These are phyloP conservation scores for Leishmania tropica DNA, from an alignment of 208 protist genomes.

Conservation along the genomic window DNA sequence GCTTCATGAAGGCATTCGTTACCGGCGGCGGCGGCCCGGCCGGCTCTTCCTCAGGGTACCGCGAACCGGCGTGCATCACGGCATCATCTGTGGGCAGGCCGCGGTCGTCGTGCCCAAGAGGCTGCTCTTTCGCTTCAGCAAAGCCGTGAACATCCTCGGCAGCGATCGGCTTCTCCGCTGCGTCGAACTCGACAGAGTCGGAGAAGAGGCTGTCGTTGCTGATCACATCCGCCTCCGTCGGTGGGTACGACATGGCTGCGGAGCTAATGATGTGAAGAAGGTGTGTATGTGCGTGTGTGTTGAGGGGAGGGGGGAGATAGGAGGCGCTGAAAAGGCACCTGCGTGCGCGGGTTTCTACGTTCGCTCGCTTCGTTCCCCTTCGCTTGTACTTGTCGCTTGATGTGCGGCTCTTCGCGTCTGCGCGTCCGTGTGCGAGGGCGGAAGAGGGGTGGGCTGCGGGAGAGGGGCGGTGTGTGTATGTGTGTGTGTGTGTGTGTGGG, in stretches of 20 bases:
- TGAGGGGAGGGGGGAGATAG: background rate
- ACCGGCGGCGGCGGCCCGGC: slow-evolving; percentile 25
- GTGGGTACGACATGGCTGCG: slow-evolving; percentile 49
- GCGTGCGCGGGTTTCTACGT: no score
- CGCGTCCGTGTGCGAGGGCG: background rate
- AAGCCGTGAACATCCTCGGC: slow-evolving; percentile 7
- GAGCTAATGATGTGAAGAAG: background rate
- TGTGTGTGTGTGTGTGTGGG: background rate
- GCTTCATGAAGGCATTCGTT: slow-evolving; percentile 59
- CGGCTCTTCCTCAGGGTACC: slow-evolving; percentile 21
- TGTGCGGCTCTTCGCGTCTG: background rate
- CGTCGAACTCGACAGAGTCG: slow-evolving; percentile 63
- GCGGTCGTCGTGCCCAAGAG: slow-evolving; percentile 8
- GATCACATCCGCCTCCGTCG: slow-evolving; percentile 58
- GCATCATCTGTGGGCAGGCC: slow-evolving; percentile 15
- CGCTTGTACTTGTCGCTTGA: no score
- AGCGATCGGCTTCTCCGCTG: slow-evolving; percentile 51
- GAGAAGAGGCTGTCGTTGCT: slow-evolving; percentile 80
- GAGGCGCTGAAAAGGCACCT: background rate
- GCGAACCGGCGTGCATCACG: slow-evolving; percentile 9
- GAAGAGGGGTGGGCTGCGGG: no score
- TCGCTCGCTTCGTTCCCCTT: no score
- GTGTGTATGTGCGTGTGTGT: background rate
- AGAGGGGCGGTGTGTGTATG: no score
- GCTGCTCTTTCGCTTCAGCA: slow-evolving; percentile 4